Percentiles rank a stretch among this genome's conserved stretches.
phyloP scores from a whole-genome alignment of 495 filamentous ascomycete species.

The Sporormia fimetaria region DNA sequence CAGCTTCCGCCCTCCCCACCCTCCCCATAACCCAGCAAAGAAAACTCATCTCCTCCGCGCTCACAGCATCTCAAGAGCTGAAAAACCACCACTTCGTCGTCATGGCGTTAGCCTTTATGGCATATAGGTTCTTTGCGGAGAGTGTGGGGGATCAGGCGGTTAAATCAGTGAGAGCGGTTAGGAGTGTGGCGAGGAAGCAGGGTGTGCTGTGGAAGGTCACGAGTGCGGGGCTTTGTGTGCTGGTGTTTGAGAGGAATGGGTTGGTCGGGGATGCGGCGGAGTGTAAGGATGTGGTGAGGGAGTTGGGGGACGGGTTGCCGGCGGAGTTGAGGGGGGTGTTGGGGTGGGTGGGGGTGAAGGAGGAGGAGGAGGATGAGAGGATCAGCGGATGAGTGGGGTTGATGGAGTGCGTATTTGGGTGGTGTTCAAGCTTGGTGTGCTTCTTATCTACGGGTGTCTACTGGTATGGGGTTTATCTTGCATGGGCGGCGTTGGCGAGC shows the following conservation, averaged over 20 bases:
- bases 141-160: slow-evolving; percentile 83
- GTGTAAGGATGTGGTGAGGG: slow-evolving; percentile 21
- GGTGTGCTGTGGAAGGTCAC: slow-evolving; percentile 80
- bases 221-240: slow-evolving; percentile 65
- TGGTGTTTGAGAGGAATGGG: slow-evolving; percentile 62
- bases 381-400: neutral
- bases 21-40: slow-evolving; percentile 60
- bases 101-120: slow-evolving; percentile 78
- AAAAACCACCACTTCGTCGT: slow-evolving; percentile 61
- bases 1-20: slow-evolving; percentile 2
- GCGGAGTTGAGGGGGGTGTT: slow-evolving; percentile 7
- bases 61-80: slow-evolving; percentile 45
- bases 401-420: neutral
- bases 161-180: slow-evolving; percentile 68
- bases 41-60: slow-evolving; percentile 55
- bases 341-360: neutral
- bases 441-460: neutral
- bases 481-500: neutral
- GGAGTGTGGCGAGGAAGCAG: slow-evolving; percentile 61
- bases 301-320: slow-evolving; percentile 23
- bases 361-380: neutral
- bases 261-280: slow-evolving; percentile 48
- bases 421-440: neutral
- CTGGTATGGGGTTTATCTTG: neutral
- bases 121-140: slow-evolving; percentile 68